Evolutionary conservation across 2,329 filamentous ascomycete genomes (phyloP), one percentile per base, ranked within the genome.

Genomic region (Penicillium sp.): DNA sequence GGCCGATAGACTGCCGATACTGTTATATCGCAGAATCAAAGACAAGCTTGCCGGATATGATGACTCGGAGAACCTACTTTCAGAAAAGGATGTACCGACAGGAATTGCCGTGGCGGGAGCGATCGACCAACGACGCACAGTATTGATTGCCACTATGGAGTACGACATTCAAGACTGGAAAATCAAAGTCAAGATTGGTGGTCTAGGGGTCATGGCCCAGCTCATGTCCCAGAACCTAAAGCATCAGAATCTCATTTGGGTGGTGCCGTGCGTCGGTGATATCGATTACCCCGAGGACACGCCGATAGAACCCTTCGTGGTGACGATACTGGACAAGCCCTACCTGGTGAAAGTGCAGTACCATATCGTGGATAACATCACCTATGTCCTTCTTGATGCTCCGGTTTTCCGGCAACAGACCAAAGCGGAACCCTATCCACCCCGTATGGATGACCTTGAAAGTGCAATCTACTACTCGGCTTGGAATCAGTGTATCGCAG

Each of bases 171-270:
- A 83, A 53, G 83, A 87, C 60, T 86, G 83, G 81, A 75, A 69
- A 4, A 83, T 86, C 70, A 86, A 85, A 68, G 82, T 87, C 68
- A 86, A 87, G 69, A 87, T 87, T 41, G 83, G 83, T 57, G 83
- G 83, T 57, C 74, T 87, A 4, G 83, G 83, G 68, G 83, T 86
- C 54, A 87, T 87, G 83, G 82, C 83, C 24, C 81, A 84, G 57
- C 71, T 86, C 1, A 86, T 86, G 83, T 81, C 81, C n/a, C 82
- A 83, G 62, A 79, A 81, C 38, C 75, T 86, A 2, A 73, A 78
- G 5, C 82, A 86, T 54, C 79, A 84, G 59, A 78, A 86, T 60
- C 72, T 86, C 1, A 80, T 86, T 55, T 87, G 80, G 79, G 78
- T 82, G 15, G 75, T 82, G 25, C 79, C 80, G 13, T 79, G 78